Conservation (phyloP, 306 rosid genomes). For the Morella rubra region DNA sequence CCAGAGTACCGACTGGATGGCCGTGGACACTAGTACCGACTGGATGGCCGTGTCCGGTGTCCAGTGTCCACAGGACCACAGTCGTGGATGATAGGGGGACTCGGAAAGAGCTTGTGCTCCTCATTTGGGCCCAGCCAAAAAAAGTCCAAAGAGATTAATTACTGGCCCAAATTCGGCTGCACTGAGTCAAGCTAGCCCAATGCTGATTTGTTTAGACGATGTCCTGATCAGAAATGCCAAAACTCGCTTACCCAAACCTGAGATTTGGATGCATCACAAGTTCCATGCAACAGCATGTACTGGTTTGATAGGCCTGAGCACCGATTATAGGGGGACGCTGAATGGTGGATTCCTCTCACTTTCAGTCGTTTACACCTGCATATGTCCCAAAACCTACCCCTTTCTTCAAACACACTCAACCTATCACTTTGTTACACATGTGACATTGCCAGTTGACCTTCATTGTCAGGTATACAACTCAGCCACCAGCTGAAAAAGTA, state of each 20-base stretch:
- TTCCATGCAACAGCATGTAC: not conserved
- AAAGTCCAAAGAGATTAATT: too few species aligned
- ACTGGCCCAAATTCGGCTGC: not conserved
- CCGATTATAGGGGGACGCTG: not conserved
- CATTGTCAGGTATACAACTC: not conserved
- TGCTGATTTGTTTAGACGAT: not conserved
- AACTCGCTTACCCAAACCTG: not conserved
- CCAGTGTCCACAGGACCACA: too few species aligned
- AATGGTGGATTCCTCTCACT: constrained; percentile 10
- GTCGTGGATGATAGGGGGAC: too few species aligned
- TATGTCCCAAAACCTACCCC: not conserved
- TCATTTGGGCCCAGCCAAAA: too few species aligned
- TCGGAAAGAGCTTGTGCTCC: too few species aligned
- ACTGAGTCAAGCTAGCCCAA: not conserved
- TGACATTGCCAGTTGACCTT: not conserved
- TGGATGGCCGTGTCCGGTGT: too few species aligned
- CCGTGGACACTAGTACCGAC: too few species aligned
- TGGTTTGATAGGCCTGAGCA: not conserved
- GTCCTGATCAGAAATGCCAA: too few species aligned
- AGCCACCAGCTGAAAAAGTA: not conserved
- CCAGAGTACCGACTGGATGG: too few species aligned
- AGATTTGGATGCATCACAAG: not conserved
- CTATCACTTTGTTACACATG: not conserved
- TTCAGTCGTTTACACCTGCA: not conserved
- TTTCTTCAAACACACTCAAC: not conserved